These are phyloP conservation scores for Acidiella bohemica DNA, from an alignment of 495 filamentous ascomycete genomes.

Conservation along the genomic window DNA sequence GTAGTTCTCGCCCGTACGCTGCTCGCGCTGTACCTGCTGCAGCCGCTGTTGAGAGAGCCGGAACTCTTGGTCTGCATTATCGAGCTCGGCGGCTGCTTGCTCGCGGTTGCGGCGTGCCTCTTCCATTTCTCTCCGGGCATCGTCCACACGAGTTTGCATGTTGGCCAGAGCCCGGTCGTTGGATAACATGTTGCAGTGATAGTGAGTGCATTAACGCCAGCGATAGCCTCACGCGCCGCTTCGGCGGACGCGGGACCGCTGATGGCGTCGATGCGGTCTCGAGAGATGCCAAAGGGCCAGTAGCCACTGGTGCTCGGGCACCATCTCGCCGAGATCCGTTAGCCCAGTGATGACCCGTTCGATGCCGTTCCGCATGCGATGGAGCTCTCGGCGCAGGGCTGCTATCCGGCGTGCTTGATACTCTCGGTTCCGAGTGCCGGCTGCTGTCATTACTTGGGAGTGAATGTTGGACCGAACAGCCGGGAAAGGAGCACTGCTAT, in stretches of 20 bases:
- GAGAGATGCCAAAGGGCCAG: too few relatives aligned
- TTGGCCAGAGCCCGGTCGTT: conserved; percentile 6
- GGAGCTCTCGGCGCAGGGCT: conserved; percentile 22
- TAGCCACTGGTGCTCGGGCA: conserved; percentile 9
- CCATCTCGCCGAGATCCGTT: conserved; percentile 19
- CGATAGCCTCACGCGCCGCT: conserved; percentile 2
- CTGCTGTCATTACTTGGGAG: conserved; percentile 12
- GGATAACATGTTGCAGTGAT: conserved; percentile 1
- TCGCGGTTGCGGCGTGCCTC: conserved; percentile 17
- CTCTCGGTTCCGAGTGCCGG: conserved; percentile 10
- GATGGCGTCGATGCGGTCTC: conserved; percentile 16
- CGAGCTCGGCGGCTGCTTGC: conserved; percentile 18
- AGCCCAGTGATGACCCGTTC: conserved; percentile 23
- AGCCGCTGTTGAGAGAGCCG: conserved; percentile 13
- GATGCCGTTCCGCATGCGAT: conserved; percentile 22
- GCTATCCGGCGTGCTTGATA: conserved; percentile 21
- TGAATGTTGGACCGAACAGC: too few relatives aligned
- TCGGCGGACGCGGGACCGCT: conserved; percentile 5
- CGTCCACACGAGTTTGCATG: conserved; percentile 17
- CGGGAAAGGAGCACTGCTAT: too few relatives aligned
- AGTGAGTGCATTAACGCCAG: conserved; percentile 3
- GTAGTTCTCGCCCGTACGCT: conserved; percentile 23
- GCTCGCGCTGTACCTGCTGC: conserved; percentile 22
- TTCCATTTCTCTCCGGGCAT: conserved; percentile 12
- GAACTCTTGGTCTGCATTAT: conserved; percentile 16